These are phyloP conservation scores for Cercophora sp. DNA, from an alignment of 495 filamentous ascomycete genomes.

Conservation along the genomic window DNA sequence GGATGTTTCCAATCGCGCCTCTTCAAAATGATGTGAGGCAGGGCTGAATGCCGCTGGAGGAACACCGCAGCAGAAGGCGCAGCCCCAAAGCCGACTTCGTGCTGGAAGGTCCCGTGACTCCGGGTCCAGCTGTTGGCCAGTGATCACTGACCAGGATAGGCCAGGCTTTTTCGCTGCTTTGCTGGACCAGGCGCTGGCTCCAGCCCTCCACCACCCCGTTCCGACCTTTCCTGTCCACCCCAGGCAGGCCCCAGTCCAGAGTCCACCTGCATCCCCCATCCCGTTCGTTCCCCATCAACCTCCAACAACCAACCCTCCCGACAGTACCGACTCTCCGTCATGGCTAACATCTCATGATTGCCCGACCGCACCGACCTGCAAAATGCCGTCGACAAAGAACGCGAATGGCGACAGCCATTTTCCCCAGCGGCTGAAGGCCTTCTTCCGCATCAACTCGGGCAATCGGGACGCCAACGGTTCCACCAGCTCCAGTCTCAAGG, in stretches of 20 bases:
- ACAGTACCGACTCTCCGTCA: constrained; percentile 33
- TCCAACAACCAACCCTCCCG: constrained; percentile 7
- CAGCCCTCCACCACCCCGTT: neutral
- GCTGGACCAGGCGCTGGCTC: neutral
- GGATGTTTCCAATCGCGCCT: neutral
- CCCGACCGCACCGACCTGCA: constrained; percentile 16
- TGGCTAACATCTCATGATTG: constrained; percentile 8
- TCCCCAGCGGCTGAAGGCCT: constrained; percentile 88
- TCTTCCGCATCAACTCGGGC: constrained; percentile 84
- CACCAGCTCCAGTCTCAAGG: constrained; percentile 30
- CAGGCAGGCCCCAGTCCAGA: neutral
- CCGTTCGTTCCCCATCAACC: constrained; percentile 4
- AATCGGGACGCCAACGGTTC: constrained; percentile 29
- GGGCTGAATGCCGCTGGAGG: neutral
- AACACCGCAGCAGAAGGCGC: neutral
- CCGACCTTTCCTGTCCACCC: neutral
- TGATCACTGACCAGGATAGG: neutral
- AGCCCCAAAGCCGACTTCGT: neutral
- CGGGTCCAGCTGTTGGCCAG: neutral
- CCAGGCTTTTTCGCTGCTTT: neutral
- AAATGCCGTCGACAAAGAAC: constrained; percentile 38
- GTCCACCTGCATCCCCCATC: constrained; percentile 2
- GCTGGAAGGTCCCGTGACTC: constrained; percentile 15
- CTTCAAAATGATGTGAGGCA: neutral
- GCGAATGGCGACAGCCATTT: constrained; percentile 58